Conservation (phyloP, 2,329 filamentous ascomycete genomes). For the Aspergillus sojae region DNA sequence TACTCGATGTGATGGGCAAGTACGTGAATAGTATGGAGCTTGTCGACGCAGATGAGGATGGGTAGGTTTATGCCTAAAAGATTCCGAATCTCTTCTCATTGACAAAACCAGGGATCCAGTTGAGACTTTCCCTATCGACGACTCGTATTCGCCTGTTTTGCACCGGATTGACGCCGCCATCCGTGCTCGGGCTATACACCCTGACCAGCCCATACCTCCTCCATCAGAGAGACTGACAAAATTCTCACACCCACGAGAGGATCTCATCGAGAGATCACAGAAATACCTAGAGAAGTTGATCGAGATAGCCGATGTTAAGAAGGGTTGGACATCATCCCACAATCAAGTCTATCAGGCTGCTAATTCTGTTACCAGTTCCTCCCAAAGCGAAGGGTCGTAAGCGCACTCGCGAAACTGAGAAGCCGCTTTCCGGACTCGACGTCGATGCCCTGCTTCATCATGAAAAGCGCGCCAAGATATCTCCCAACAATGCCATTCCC, state of each 20-base stretch:
- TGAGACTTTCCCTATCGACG: constrained; percentile 78
- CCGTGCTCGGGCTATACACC: constrained; percentile 76
- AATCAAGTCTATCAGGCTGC: constrained; percentile 15
- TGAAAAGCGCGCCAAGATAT: constrained; percentile 57
- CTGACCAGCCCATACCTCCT: constrained; percentile 64
- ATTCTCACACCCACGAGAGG: constrained; percentile 72
- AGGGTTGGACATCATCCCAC: constrained; percentile 54
- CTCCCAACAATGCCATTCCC: constrained; percentile 76
- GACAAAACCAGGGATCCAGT: constrained; percentile 45
- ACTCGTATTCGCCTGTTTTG: constrained; percentile 81
- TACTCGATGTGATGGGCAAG: constrained; percentile 80
- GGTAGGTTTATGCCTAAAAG: constrained; percentile 49
- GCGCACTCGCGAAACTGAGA: constrained; percentile 66
- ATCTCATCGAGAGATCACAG: constrained; percentile 63
- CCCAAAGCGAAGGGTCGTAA: constrained; percentile 76
- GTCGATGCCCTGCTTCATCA: constrained; percentile 76
- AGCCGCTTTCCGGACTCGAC: constrained; percentile 88
- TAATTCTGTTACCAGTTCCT: constrained; percentile 62
- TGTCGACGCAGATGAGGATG: constrained; percentile 72
- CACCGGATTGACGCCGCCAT: constrained; percentile 88
- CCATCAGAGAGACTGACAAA: constrained; percentile 67
- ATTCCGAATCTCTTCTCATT: constrained; percentile 11
- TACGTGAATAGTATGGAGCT: constrained; percentile 95
- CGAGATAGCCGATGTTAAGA: constrained; percentile 76
- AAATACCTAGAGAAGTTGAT: constrained; percentile 65